Base-by-base conservation (phyloP, 2,329 filamentous ascomycete genomes). In the Fusarium sp. region DNA sequence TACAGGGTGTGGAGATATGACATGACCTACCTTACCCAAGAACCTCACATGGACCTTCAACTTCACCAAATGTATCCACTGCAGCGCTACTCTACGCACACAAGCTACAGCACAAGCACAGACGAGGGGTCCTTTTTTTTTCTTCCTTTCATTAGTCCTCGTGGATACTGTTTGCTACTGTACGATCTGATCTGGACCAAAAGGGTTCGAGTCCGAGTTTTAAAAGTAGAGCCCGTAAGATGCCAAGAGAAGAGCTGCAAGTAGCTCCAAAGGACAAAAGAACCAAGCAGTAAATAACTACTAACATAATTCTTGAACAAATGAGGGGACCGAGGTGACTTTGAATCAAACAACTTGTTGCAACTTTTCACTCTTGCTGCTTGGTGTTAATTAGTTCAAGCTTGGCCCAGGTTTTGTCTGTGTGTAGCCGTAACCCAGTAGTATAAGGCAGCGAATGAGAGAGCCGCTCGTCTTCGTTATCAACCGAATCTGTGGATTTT, bases 101-200 rank as follows among this genome's bases (percentile, higher is more conserved):
- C 22, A 5, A 5, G 22, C 22, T 22, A 51, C 30, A n/a, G n/a
- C n/a, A n/a, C n/a, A n/a, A 46, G 61, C 55, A 11, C 27, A 30
- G 27, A 30, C 27, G 27, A 30, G 27, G 27, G 54, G 65, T 35
- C 33, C 33, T n/a, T 35, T 25, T 35, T 25, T 25, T 25, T 25
- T 3, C 25, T 25, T 25, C 25, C 25, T 25, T 25, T 8, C 25
- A 25, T 25, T 41, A 54, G 47, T 33, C 54, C 47, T 66, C 55
- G 47, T 66, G 55, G 55, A 37, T 37, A 37, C 35, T 37, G 17
- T 37, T n/a, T 14, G 13, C 6, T 33, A 19, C 35, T 37, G 47
- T 60, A 67, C 61, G 43, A 73, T 73, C 71, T 67, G 59, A 73
- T 73, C 71, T 67, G 59, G 65, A 51, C 65, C 61, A 52, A 59